These are phyloP conservation scores for Aurantiochytrium sp. DNA, from an alignment of 108 stramenopile genomes.

Conservation along the genomic window DNA sequence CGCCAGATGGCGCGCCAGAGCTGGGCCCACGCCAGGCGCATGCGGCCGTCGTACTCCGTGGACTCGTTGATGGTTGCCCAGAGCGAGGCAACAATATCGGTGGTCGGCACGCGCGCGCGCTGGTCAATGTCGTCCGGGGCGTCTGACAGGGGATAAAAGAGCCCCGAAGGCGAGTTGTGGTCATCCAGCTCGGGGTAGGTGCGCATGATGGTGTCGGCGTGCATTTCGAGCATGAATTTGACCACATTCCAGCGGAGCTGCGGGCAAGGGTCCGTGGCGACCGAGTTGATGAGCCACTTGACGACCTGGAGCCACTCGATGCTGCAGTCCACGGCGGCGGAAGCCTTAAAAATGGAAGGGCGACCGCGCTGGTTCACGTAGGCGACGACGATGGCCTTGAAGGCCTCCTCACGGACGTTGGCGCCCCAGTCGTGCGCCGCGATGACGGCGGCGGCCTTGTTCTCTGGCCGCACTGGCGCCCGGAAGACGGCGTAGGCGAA, in stretches of 20 bases:
- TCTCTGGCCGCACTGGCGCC: neutral
- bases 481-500: neutral
- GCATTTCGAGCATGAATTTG: neutral
- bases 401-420: conserved; percentile 16
- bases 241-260: conserved; percentile 19
- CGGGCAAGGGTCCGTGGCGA: neutral
- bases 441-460: neutral
- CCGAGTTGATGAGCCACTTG: neutral
- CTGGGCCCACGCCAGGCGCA: neutral
- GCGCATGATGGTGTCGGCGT: neutral
- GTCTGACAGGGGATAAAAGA: neutral
- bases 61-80: conserved; percentile 22
- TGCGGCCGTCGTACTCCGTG: neutral
- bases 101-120: neutral
- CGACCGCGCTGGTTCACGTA: neutral
- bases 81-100: neutral
- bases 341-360: neutral
- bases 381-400: neutral
- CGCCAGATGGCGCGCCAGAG: neutral
- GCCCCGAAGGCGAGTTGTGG: conserved; percentile 7
- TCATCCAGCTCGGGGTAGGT: neutral
- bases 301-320: conserved; percentile 4
- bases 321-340: neutral
- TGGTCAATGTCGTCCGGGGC: neutral
- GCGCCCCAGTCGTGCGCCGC: conserved; percentile 15